Conservation (phyloP, 2,329 filamentous ascomycete species). For the Paraphaeosphaeria minitans region DNA sequence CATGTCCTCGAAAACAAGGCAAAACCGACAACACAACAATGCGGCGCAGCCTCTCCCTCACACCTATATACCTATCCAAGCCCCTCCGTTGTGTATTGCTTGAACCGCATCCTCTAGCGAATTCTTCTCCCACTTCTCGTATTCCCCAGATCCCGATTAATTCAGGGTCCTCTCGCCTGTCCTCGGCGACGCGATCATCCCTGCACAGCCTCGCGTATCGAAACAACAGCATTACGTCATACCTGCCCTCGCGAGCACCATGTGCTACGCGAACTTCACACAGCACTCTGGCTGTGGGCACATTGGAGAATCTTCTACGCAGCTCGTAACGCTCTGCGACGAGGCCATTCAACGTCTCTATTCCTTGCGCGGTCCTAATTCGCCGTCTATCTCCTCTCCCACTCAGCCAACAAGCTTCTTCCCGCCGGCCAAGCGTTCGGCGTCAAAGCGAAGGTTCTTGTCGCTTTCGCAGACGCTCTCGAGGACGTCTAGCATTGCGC, state of each 20-base stretch:
- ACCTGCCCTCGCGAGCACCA: not conserved
- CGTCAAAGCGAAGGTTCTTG: not conserved
- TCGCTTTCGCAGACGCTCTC: slow-evolving; percentile 1
- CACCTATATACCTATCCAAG: not conserved
- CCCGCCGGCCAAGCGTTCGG: not conserved
- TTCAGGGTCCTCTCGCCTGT: slow-evolving; percentile 6
- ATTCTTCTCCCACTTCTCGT: not conserved
- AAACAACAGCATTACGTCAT: slow-evolving; percentile 8
- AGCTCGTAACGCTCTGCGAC: slow-evolving; percentile 7
- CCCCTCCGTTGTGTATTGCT: not conserved
- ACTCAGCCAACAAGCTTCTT: not conserved
- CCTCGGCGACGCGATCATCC: not conserved
- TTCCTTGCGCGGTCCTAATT: slow-evolving; percentile 2
- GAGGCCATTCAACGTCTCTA: not conserved
- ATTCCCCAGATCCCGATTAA: not conserved
- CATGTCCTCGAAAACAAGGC: slow-evolving; percentile 5
- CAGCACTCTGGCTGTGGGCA: slow-evolving; percentile 8
- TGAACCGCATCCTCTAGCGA: not conserved
- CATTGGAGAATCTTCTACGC: not conserved
- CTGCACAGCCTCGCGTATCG: slow-evolving; percentile 3
- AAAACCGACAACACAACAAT: not conserved
- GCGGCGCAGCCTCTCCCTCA: not conserved
- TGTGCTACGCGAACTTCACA: slow-evolving; percentile 10
- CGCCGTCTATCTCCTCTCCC: not conserved
- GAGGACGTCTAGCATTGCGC: not conserved